A percentile compares a stretch with the other conserved stretches of the same genome.
These are phyloP conservation scores for Mediolabrus comicus DNA, from an alignment of 108 stramenopile species.

Conservation along the genomic window DNA sequence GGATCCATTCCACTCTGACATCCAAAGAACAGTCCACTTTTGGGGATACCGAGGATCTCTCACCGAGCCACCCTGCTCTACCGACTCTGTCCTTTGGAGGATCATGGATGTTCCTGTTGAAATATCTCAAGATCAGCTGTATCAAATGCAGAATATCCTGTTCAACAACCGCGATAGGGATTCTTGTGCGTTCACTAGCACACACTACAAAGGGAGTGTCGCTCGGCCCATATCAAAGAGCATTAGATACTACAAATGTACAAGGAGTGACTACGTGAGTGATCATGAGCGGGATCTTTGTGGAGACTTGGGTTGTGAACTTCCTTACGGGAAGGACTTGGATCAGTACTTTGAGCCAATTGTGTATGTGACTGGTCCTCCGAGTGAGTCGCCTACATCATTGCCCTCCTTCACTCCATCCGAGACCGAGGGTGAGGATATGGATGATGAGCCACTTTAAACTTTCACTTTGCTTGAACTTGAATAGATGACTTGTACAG, in stretches of 20 bases:
- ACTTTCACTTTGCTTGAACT: too few species aligned
- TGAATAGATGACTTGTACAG: too few species aligned
- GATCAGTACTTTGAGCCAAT: constrained; percentile 24
- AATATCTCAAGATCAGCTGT: constrained; percentile 56
- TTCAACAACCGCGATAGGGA: constrained; percentile 69
- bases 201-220: constrained; percentile 65
- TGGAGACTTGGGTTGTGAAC: constrained; percentile 23
- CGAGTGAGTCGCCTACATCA: constrained; percentile 12
- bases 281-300: constrained; percentile 37
- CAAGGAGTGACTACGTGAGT: constrained; percentile 35
- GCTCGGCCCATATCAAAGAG: constrained; percentile 61
- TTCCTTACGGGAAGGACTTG: constrained; percentile 23
- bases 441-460: too few species aligned
- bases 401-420: neutral
- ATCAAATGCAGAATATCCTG: constrained; percentile 67
- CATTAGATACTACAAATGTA: constrained; percentile 31
- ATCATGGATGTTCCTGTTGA: constrained; percentile 69
- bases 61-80: constrained; percentile 84
- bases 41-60: constrained; percentile 78
- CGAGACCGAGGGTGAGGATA: too few species aligned
- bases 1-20: constrained; percentile 26
- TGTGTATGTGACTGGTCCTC: constrained; percentile 30
- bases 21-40: constrained; percentile 48
- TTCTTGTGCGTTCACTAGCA: constrained; percentile 61
- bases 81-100: constrained; percentile 74